These are phyloP conservation scores for Protomyces lactucae-debilis DNA, from an alignment of 1,139 yeast genomes.

Conservation along the genomic window DNA sequence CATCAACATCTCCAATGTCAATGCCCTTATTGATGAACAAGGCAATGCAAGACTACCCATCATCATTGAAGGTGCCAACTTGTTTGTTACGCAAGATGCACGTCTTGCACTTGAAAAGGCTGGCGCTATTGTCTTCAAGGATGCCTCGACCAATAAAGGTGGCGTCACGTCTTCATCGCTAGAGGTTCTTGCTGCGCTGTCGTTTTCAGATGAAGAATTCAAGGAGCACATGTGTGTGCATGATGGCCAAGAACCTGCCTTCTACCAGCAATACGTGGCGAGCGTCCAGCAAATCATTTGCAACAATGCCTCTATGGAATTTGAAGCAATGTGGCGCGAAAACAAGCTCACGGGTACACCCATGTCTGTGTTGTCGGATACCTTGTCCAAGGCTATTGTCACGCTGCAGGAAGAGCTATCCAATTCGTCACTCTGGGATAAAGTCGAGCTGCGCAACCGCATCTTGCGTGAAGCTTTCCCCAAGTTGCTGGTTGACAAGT, in stretches of 20 bases:
- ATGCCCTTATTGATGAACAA: constrained; percentile 66
- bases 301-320: constrained; percentile 75
- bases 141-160: constrained; percentile 96
- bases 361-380: constrained; percentile 76
- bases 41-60: constrained; percentile 77
- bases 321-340: constrained; percentile 80
- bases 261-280: constrained; percentile 74
- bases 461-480: constrained; percentile 78
- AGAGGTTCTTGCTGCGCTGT: constrained; percentile 90
- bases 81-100: constrained; percentile 91
- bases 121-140: constrained; percentile 83
- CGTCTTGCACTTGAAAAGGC: constrained; percentile 79
- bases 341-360: constrained; percentile 63
- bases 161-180: constrained; percentile 96
- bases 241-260: constrained; percentile 51
- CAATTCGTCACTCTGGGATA: constrained; percentile 81
- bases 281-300: constrained; percentile 75
- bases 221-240: constrained; percentile 68
- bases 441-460: constrained; percentile 66
- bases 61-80: constrained; percentile 95
- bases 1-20: constrained; percentile 79
- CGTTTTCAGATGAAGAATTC: constrained; percentile 82
- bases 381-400: constrained; percentile 78
- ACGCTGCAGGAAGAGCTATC: constrained; percentile 85
- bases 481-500: constrained; percentile 57